A percentile compares a stretch with the other conserved stretches of the same genome.
Evolutionary conservation across 192 early-diverging fungal species (phyloP).

Genomic region (Ambispora gerdemannii): DNA sequence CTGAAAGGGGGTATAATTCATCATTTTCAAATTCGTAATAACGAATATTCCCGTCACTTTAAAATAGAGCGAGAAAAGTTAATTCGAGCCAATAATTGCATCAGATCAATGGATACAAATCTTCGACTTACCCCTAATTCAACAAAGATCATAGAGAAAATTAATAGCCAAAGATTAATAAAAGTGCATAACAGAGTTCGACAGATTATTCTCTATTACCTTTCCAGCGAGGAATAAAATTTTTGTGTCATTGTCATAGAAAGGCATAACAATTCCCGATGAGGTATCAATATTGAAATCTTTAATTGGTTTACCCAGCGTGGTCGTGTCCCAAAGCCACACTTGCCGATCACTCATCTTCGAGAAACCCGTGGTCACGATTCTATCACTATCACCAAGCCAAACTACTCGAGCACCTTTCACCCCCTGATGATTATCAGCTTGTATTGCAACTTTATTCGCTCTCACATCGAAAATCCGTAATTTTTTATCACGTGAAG

Average conservation of each 20-base stretch:
- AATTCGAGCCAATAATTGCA: neutral
- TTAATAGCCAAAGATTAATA: neutral
- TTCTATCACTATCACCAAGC: constrained; percentile 75
- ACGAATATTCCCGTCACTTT: constrained; percentile 95
- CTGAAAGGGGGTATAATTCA: constrained; percentile 80
- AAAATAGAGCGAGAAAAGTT: neutral
- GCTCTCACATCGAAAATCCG: constrained; percentile 91
- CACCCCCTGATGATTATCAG: constrained; percentile 86
- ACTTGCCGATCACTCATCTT: constrained; percentile 93
- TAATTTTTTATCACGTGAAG: constrained; percentile 95
- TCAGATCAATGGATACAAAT: neutral
- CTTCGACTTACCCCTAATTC: neutral
- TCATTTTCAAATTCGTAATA: constrained; percentile 98
- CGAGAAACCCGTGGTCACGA: constrained; percentile 94
- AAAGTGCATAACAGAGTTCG: constrained; percentile 5
- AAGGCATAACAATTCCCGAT: constrained; percentile 94
- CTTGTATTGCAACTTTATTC: constrained; percentile 77
- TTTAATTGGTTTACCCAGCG: constrained; percentile 70
- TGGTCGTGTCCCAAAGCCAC: constrained; percentile 79
- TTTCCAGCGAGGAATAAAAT: constrained; percentile 96
- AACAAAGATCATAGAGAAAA: neutral
- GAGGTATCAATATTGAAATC: constrained; percentile 83
- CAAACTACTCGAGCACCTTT: constrained; percentile 94
- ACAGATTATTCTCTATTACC: constrained; percentile 37
- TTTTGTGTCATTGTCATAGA: constrained; percentile 86